Conservation (phyloP, 2,329 filamentous ascomycete species). For the Aspergillus costaricaensis region DNA sequence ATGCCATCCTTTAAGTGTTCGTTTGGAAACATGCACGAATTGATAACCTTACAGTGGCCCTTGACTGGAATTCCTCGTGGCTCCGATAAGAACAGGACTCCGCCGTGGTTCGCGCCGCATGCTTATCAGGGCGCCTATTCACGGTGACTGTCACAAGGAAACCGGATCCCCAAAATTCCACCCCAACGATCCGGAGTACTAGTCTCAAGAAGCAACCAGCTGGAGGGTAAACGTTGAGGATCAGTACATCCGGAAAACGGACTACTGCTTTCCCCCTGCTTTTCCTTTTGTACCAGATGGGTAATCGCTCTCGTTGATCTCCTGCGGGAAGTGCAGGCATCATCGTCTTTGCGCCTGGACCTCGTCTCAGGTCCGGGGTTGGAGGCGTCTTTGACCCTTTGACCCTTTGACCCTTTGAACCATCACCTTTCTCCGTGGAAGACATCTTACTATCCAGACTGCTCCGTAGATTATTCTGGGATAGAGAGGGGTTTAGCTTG, state of each 20-base stretch:
- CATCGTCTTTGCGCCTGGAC: constrained; percentile 15
- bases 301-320: constrained; percentile 13
- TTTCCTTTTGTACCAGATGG: not conserved
- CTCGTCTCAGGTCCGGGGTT: constrained; percentile 4
- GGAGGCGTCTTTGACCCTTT: constrained; percentile 1
- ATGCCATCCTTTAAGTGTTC: too few species aligned
- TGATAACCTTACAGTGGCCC: too few species aligned
- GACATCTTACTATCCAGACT: not conserved
- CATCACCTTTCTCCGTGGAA: not conserved
- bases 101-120: not conserved
- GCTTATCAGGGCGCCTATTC: not conserved
- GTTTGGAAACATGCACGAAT: too few species aligned
- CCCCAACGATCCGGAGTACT: not conserved
- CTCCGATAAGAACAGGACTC: not conserved
- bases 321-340: constrained; percentile 4
- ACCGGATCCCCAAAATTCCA: not conserved
- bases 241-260: not conserved
- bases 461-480: not conserved
- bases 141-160: not conserved
- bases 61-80: not conserved
- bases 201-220: not conserved
- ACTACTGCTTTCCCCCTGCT: not conserved
- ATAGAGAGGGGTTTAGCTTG: not conserved
- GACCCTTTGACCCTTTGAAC: not conserved
- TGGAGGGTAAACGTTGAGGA: not conserved